phyloP scores from a whole-genome alignment of 371 early-diverging fungal genomes.

The Mucor lusitanicus region DNA sequence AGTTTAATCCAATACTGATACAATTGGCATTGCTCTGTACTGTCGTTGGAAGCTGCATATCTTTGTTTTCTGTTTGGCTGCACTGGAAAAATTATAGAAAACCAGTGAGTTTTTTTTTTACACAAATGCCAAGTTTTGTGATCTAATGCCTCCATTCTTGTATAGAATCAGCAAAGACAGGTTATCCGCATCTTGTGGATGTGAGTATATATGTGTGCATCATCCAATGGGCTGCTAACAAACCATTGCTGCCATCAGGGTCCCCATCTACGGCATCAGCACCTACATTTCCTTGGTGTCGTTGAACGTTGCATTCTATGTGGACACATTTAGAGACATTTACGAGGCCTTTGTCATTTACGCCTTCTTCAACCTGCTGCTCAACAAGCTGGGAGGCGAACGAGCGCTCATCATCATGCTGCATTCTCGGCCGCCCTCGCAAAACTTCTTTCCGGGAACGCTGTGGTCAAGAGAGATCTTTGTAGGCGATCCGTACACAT shows the following conservation, averaged over 20 bases:
- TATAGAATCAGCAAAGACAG: conserved; percentile 79
- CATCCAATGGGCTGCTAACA: not conserved
- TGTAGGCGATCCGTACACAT: conserved; percentile 88
- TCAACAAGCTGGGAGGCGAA: conserved; percentile 94
- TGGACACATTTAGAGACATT: conserved; percentile 91
- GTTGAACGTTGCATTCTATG: conserved; percentile 77
- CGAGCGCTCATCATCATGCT: conserved; percentile 78
- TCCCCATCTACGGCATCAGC: conserved; percentile 89
- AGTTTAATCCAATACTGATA: conserved; percentile 53
- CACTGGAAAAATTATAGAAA: conserved; percentile 92
- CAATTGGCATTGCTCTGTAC: conserved; percentile 61
- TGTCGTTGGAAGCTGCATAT: conserved; percentile 66
- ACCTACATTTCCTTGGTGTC: conserved; percentile 82
- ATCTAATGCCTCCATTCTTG: not conserved
- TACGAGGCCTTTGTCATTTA: conserved; percentile 98
- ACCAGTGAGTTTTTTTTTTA: conserved; percentile 60
- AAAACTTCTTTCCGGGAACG: conserved; percentile 86
- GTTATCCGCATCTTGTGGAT: conserved; percentile 89
- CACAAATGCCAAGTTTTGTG: not conserved
- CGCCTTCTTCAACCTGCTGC: conserved; percentile 88
- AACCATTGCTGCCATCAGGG: conserved; percentile 49
- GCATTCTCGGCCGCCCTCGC: conserved; percentile 73
- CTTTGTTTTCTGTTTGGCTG: conserved; percentile 74
- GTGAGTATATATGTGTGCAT: conserved; percentile 46
- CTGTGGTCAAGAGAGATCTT: conserved; percentile 78